Evolutionary conservation across 2,329 filamentous ascomycete species (phyloP), one percentile per base, ranked within the genome.

Genomic region (Botrytis sinoallii): DNA sequence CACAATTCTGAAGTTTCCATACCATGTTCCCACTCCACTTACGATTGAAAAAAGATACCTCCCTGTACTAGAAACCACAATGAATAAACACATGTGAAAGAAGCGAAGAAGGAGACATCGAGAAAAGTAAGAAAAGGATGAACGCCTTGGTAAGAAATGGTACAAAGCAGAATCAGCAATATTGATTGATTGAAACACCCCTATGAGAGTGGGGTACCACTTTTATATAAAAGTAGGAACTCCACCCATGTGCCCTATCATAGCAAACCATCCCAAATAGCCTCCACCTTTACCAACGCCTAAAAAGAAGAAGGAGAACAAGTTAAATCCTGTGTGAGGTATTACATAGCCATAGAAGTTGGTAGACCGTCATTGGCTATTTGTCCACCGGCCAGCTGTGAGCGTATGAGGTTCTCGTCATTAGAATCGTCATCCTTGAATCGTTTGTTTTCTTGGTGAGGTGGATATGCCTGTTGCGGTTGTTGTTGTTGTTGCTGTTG

Each of bases 401-500:
- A 77, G 60, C 86, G 82, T 74, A 88, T 86, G 63, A 89, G 86
- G 70, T 89, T 88, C 29, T 89, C 87, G 3, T 85, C 84, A 12
- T 85, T 84, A n/a, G 84, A 83, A 9, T 84, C 82, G 12, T 76
- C 76, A 7, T 82, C 70, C 76, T 86, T 86, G 74, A 83, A 83
- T 25, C 76, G 73, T 75, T 82, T 81, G 55, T 75, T 75, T 20
- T 69, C 66, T 57, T 16, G 66, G 38, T 57, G 66, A 18, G 66
- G 66, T 32, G 55, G 55, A 18, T 72, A 67, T 20, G 71, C 5
- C 22, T 72, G 71, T 9, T 29, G 52, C 8, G n/a, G 52, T 60
- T 79, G 77, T 18, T 77, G 75, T 52, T 79, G 79, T 14, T 59
- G 69, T 5, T 29, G n/a, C n/a, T n/a, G 52, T 18, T 55, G 52